A percentile compares a stretch with the other conserved stretches of the same genome.
Conservation (phyloP, 2,329 filamentous ascomycete species). For the Lecanicillium sp. region DNA sequence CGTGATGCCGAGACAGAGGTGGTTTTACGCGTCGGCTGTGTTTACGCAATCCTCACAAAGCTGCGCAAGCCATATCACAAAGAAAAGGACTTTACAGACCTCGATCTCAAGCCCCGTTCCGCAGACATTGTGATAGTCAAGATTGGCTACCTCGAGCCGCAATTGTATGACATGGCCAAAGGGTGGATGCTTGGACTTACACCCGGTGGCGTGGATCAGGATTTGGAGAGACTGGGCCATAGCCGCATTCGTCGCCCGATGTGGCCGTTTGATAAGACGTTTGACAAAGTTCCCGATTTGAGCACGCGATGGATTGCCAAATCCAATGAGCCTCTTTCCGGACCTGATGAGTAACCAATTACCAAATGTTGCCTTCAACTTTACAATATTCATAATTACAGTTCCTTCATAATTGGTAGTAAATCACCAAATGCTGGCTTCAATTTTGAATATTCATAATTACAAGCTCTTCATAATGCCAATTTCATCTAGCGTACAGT, state of each 20-base stretch:
- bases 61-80: constrained; percentile 45
- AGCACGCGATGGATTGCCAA: constrained; percentile 13
- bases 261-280: constrained; percentile 20
- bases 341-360: constrained; percentile 12
- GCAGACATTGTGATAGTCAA: constrained; percentile 46
- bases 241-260: constrained; percentile 38
- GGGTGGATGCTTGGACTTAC: constrained; percentile 48
- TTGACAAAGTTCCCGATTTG: constrained; percentile 12
- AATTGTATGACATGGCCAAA: constrained; percentile 43
- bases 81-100: constrained; percentile 41
- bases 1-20: constrained; percentile 36
- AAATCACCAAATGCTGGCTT: too few species aligned
- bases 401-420: neutral
- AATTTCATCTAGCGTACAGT: neutral
- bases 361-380: too few species aligned
- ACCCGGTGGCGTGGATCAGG: constrained; percentile 45
- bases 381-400: too few species aligned
- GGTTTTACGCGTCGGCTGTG: constrained; percentile 39
- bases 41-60: constrained; percentile 43
- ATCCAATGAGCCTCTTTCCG: constrained; percentile 12
- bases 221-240: constrained; percentile 39
- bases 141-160: constrained; percentile 47
- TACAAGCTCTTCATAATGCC: neutral
- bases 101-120: constrained; percentile 34
- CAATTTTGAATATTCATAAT: too few species aligned